Base-by-base conservation (phyloP, 148 eudicot species). In the Camellia japonica region DNA sequence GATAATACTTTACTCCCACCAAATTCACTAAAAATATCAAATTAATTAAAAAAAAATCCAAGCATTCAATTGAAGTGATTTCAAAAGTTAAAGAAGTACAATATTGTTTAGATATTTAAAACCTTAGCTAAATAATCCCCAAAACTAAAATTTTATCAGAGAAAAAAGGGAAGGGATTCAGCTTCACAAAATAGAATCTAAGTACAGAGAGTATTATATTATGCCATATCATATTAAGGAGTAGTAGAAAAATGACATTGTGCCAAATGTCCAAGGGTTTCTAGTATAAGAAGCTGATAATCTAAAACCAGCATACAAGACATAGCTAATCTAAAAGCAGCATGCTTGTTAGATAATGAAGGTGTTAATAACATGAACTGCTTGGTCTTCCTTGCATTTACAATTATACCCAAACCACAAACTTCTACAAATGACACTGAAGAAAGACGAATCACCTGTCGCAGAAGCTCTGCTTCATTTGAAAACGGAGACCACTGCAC, bases 401-500 rank as follows among this genome's bases (percentile, higher is more conserved):
- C 3, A 13, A 75, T 11, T 47, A n/a, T 46, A 4, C 44, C 9
- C 38, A 76, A 51, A 15, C 23, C 47, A 76, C 13, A 43, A 41
- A 19, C 51, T 62, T 61, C 55, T 8, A 41, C 46, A 78, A 38
- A 71, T 44, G 44, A 23, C 3, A 52, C 30, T 20, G 75, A 59
- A 56, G 5, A 13, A 78, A 55, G 49, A 46, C 73, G 18, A 6
- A 46, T 83, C 71, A 94, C 99, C 99, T 96, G 99, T 78, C 78
- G 90, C 55, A 91, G 87, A 79, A 96, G 98, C 82, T 96, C 92
- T 8, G 87, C 89, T 86, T 96, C 98, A 82, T 85, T 90, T 85
- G 92, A 86, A 89, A 90, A 96, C 19, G 99, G 99, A 75, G 98
- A 93, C 99, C 99, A 96, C 73, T 87, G 84, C 70, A 88, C 79